Base-by-base conservation (phyloP, 331 rosid species). In the Dryas integrifolia region DNA sequence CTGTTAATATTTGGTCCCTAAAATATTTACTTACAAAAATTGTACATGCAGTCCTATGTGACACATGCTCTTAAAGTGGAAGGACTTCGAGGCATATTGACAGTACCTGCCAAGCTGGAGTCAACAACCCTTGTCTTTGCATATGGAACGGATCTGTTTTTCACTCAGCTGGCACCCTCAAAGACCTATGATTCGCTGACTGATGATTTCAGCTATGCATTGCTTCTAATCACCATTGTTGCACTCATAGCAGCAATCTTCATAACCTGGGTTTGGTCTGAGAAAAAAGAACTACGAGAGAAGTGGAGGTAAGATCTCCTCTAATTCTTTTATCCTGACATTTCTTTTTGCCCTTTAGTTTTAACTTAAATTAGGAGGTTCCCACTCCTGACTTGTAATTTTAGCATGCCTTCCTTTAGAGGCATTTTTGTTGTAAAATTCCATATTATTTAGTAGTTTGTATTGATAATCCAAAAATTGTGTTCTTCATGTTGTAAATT, bases 141-240 rank as follows among this genome's bases (percentile, higher is more conserved):
- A 21, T 92, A 95, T 18, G 99, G 99, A 75, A 97, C 89, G 65
- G 99, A 95, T 83, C 89, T 95, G 75, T 95, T 92, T 73, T 90
- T 88, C 62, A 95, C 97, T 6, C 89, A 85, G 83, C 82, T 89
- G 12, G 97, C 99, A 46, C 99, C 99, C 24, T 95, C 99, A 0
- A 91, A 78, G 82, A 92, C 96, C 5, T 95, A 95, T 8, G 99
- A 95, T 82, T 92, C 99, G 16, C 89, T 95, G 16, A 95, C 99
- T 0, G 99, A 95, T 44, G 99, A 95, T 85, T 95, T 95, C 92
- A 95, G 93, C 90, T 92, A 92, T 13, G 99, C 99, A 43, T 82
- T 95, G 74, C 97, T 95, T 76, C 99, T 95, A 48, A 73, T 95
- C 68, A 95, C 99, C 50, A 95, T 95, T 44, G 93, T 88, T 68